Evolutionary conservation across 768 basidiomycete genomes (phyloP).

Genomic region (Lactarius tabidus): DNA sequence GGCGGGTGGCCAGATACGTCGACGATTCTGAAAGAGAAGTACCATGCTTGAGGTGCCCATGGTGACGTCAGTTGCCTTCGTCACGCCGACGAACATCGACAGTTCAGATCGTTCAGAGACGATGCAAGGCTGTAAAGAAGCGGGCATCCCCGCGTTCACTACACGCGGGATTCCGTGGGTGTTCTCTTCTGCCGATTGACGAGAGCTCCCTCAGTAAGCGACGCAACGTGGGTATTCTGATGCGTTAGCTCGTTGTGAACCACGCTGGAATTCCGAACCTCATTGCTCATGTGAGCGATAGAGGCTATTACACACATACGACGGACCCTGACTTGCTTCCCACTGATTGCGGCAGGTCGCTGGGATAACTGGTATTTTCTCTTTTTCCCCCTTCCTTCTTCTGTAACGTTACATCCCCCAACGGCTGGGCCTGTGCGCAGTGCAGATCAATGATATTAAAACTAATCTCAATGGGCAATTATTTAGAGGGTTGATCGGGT

Average conservation of each 20-base stretch:
- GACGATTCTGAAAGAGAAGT: conserved; percentile 37
- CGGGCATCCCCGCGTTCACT: conserved; percentile 38
- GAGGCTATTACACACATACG: neutral
- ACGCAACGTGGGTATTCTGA: neutral
- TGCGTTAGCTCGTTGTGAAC: neutral
- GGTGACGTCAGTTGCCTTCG: conserved; percentile 37
- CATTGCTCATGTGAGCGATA: neutral
- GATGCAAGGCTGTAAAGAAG: conserved; percentile 39
- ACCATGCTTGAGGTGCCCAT: conserved; percentile 37
- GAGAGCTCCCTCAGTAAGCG: conserved; percentile 14
- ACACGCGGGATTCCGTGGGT: conserved; percentile 29
- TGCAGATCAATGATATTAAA: neutral
- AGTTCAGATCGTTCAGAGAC: conserved; percentile 41
- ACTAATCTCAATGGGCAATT: conserved; percentile 1
- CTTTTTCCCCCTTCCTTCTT: neutral
- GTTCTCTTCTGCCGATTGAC: neutral
- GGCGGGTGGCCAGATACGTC: conserved; percentile 40
- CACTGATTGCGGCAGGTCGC: neutral
- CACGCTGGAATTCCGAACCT: neutral
- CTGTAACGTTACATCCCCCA: neutral
- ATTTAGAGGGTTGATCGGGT: neutral
- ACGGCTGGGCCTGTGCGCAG: neutral
- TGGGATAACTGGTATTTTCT: no score
- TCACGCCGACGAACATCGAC: conserved; percentile 42
- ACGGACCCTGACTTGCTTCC: neutral